These are phyloP conservation scores for Xylaria palmicola DNA, from an alignment of 495 filamentous ascomycete genomes.

Conservation along the genomic window DNA sequence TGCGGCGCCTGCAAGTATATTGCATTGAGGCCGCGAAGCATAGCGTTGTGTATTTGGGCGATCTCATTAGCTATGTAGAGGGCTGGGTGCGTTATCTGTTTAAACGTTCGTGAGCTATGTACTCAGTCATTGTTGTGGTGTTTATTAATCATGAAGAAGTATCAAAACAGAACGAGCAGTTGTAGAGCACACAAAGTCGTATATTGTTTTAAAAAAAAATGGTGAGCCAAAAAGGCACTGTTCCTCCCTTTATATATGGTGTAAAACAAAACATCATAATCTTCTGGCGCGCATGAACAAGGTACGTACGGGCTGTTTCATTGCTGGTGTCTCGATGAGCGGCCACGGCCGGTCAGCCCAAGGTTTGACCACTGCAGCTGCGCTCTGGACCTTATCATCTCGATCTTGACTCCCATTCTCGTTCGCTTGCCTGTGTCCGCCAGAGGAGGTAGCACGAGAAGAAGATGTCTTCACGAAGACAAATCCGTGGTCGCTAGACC, in stretches of 20 bases:
- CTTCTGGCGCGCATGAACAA: neutral
- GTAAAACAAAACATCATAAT: neutral
- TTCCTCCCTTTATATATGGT: too few species aligned
- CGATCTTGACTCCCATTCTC: neutral
- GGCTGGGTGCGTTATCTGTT: constrained; percentile 23
- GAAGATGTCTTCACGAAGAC: neutral
- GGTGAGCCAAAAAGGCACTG: too few species aligned
- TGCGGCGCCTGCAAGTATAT: constrained; percentile 50
- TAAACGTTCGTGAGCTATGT: neutral
- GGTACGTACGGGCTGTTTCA: constrained; percentile 21
- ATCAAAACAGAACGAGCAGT: neutral
- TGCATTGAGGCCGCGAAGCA: constrained; percentile 49
- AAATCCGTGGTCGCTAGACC: neutral
- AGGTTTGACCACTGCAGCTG: constrained; percentile 17
- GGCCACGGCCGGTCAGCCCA: constrained; percentile 38
- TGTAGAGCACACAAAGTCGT: neutral
- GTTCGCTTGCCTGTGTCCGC: neutral
- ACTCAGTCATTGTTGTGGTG: neutral
- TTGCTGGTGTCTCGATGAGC: constrained; percentile 32
- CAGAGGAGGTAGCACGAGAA: neutral
- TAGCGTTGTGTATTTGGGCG: constrained; percentile 47
- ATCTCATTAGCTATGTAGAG: constrained; percentile 43
- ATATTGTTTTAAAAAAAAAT: too few species aligned
- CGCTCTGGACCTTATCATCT: neutral
- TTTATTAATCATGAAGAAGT: neutral